Conservation (phyloP, 2,329 filamentous ascomycete species). For the Chaetomium olivaceum region DNA sequence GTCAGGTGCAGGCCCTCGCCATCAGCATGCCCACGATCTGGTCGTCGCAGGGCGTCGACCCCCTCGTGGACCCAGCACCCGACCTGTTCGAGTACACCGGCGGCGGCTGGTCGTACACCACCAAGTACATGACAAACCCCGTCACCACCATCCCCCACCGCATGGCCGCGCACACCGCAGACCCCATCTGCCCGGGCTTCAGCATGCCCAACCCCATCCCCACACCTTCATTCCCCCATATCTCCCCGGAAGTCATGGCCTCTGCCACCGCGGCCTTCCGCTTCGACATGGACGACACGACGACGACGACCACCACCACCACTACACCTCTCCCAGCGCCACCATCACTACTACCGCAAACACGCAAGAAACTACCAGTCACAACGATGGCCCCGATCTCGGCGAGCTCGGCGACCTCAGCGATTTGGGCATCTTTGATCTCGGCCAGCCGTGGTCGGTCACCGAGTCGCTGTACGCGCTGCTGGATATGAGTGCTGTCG, state of each 20-base stretch:
- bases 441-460: conserved; percentile 16
- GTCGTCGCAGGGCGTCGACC: not conserved
- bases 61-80: conserved; percentile 7
- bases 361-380: not conserved
- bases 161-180: not conserved
- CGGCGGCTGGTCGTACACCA: conserved; percentile 17
- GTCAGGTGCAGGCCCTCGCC: conserved; percentile 3
- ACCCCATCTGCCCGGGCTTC: not conserved
- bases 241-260: not conserved
- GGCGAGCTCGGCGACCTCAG: not conserved
- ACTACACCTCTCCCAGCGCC: not conserved
- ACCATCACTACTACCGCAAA: not conserved
- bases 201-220: not conserved
- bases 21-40: not conserved
- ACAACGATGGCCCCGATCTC: not conserved
- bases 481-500: not conserved
- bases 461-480: conserved; percentile 20
- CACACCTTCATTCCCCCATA: not conserved
- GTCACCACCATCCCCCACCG: conserved; percentile 18
- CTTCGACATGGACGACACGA: not conserved
- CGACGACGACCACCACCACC: not conserved
- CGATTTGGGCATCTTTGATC: conserved; percentile 11
- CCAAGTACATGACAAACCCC: conserved; percentile 12
- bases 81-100: conserved; percentile 19
- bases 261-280: not conserved